Evolutionary conservation across 208 protist genomes (phyloP).

Genomic region (Naegleria fowleri): DNA sequence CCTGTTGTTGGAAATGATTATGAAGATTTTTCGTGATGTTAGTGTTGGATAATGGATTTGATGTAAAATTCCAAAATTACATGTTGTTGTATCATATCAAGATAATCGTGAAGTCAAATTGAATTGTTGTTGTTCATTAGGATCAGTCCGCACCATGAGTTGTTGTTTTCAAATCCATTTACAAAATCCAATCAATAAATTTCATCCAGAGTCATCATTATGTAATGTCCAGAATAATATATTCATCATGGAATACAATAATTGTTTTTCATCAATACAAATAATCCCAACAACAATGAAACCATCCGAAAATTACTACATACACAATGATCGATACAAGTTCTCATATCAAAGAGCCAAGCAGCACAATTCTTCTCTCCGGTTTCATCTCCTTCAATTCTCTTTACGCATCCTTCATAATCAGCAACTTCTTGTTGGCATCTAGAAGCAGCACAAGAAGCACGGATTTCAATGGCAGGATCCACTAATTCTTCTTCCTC

Average conservation of each 20-base stretch:
- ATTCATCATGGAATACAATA: too few species aligned
- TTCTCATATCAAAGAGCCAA: background rate
- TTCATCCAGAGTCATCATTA: too few species aligned
- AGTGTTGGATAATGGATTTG: too few species aligned
- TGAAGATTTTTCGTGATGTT: too few species aligned
- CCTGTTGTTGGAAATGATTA: background rate
- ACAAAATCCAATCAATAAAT: too few species aligned
- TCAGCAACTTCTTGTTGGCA: background rate
- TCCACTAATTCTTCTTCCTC: background rate
- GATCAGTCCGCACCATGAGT: too few species aligned
- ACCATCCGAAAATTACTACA: background rate
- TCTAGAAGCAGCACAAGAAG: background rate
- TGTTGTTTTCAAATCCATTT: too few species aligned
- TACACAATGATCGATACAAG: background rate
- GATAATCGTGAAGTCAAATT: too few species aligned
- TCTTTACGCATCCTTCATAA: background rate
- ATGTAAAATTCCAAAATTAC: too few species aligned
- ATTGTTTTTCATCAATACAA: background rate
- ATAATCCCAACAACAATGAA: background rate
- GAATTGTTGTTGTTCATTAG: too few species aligned
- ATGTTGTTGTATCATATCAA: too few species aligned
- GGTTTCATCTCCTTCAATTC: constrained; percentile 13
- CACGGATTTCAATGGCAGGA: background rate
- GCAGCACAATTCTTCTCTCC: background rate
- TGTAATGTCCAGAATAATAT: too few species aligned